Percentiles rank a stretch among this genome's conserved stretches.
These are phyloP conservation scores for Carpinus fangiana DNA, from an alignment of 306 rosid genomes.

Conservation along the genomic window DNA sequence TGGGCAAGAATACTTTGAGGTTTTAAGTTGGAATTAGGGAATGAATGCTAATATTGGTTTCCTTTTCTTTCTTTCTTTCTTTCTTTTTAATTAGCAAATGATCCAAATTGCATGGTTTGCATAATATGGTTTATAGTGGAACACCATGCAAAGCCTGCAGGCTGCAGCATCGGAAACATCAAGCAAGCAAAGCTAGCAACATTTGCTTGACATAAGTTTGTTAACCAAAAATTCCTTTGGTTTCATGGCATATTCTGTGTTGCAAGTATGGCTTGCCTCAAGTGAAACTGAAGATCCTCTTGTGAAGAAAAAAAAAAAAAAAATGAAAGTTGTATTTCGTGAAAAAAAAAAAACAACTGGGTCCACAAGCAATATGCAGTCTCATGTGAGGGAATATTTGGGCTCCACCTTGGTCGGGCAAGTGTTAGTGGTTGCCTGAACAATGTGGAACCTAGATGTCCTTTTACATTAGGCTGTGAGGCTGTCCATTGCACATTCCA, in stretches of 20 bases:
- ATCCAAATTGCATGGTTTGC: not conserved
- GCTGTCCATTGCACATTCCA: too few species aligned
- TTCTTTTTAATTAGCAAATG: not conserved
- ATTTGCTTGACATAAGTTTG: too few species aligned
- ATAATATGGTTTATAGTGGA: not conserved
- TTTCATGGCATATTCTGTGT: not conserved
- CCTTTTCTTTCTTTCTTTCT: not conserved
- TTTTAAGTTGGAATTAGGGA: not conserved
- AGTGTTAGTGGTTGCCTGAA: too few species aligned
- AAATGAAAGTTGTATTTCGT: too few species aligned
- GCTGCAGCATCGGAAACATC: not conserved
- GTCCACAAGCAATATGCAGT: too few species aligned
- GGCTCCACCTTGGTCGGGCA: too few species aligned
- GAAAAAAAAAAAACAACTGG: too few species aligned
- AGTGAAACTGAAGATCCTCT: too few species aligned
- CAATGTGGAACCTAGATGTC: too few species aligned
- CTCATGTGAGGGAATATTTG: too few species aligned
- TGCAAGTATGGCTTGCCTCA: not conserved
- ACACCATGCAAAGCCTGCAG: not conserved
- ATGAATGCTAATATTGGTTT: not conserved
- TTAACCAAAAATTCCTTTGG: not conserved
- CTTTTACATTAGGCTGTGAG: too few species aligned
- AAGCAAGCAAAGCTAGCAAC: not conserved
- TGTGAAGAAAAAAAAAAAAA: too few species aligned
- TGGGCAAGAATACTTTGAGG: not conserved